Evolutionary conservation across 306 rosid species (phyloP).

Genomic region (Prunus dulcis): DNA sequence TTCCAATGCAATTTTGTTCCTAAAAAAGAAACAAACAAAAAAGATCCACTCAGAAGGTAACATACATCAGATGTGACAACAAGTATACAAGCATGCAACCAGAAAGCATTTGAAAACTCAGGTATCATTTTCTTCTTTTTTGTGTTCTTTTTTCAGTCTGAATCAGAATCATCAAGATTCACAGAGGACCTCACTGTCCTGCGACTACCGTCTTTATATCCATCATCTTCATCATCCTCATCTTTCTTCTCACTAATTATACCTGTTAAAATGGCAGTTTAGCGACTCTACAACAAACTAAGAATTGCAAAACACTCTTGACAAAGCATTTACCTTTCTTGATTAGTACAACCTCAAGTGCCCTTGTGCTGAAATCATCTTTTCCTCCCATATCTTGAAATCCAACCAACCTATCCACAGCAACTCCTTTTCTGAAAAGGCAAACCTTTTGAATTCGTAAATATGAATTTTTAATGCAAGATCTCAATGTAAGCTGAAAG

Average conservation of each 20-base stretch:
- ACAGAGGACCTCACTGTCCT: conserved; percentile 62
- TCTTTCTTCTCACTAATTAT: conserved; percentile 61
- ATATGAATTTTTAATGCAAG: no score
- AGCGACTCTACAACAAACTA: no score
- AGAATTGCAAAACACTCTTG: no score
- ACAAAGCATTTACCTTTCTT: no score
- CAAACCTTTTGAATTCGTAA: no score
- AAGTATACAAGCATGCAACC: conserved; percentile 28
- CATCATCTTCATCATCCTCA: conserved; percentile 17
- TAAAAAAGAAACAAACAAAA: not conserved
- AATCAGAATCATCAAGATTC: conserved; percentile 53
- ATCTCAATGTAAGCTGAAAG: not conserved
- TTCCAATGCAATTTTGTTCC: not conserved
- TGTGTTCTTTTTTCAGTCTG: conserved; percentile 39
- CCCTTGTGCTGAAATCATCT: no score
- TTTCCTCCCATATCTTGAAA: no score
- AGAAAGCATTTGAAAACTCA: not conserved
- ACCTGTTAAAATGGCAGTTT: conserved; percentile 50
- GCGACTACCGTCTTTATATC: conserved; percentile 43
- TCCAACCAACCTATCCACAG: no score
- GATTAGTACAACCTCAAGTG: no score
- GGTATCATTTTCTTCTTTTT: not conserved
- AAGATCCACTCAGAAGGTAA: not conserved
- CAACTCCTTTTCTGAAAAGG: no score
- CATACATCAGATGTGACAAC: not conserved